Evolutionary conservation across 2,329 filamentous ascomycete genomes (phyloP).

Genomic region (Blastomyces emzantsi): DNA sequence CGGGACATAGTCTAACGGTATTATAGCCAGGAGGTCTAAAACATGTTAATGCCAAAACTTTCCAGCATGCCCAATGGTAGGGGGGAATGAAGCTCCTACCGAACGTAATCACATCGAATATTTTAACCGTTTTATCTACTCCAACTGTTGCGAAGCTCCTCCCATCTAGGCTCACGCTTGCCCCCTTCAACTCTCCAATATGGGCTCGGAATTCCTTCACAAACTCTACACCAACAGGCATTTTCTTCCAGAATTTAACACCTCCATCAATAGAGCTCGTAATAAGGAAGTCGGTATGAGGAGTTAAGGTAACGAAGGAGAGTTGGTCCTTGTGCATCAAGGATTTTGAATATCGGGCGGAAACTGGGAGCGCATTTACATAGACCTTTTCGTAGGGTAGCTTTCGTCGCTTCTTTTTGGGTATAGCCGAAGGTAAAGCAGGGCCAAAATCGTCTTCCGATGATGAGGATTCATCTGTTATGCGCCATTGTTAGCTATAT

Average conservation of each 20-base stretch:
- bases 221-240: conserved; percentile 82
- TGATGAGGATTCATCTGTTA: conserved; percentile 48
- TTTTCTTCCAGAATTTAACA: conserved; percentile 99
- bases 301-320: conserved; percentile 78
- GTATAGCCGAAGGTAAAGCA: conserved; percentile 70
- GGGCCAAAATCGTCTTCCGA: conserved; percentile 92
- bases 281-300: conserved; percentile 87
- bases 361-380: conserved; percentile 74
- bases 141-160: conserved; percentile 89
- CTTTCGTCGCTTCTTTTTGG: conserved; percentile 83
- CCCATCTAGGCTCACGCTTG: conserved; percentile 81
- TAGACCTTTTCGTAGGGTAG: conserved; percentile 95
- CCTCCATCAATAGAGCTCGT: conserved; percentile 91
- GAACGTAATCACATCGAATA: conserved; percentile 68
- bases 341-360: conserved; percentile 80
- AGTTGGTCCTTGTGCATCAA: conserved; percentile 98
- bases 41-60: conserved; percentile 16
- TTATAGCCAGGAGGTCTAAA: conserved; percentile 67
- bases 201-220: conserved; percentile 97
- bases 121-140: conserved; percentile 39
- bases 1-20: conserved; percentile 66
- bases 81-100: conserved; percentile 33
- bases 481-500: neutral
- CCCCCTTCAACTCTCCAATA: conserved; percentile 69
- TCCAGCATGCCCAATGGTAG: neutral